A percentile compares a stretch with the other conserved stretches of the same genome.
phyloP scores from a whole-genome alignment of 352 stramenopile species.

The Phytophthora aleatoria region DNA sequence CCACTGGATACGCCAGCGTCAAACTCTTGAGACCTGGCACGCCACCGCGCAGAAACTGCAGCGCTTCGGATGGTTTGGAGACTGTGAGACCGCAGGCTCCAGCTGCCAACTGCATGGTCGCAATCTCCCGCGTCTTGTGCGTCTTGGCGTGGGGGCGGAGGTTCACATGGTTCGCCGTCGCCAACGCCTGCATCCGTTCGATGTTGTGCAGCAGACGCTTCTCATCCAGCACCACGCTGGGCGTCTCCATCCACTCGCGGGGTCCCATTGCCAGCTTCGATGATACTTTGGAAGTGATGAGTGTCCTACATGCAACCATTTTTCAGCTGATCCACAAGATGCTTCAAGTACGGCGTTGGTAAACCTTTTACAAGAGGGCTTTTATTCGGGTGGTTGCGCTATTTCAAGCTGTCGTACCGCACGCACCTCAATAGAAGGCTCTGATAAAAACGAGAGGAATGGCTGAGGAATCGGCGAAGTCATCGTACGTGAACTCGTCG shows the following conservation, averaged over 20 bases:
- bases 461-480: neutral
- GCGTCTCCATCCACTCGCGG: conserved; percentile 48
- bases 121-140: conserved; percentile 80
- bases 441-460: no score
- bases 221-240: conserved; percentile 70
- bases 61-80: conserved; percentile 71
- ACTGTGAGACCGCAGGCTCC: conserved; percentile 67
- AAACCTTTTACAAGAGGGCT: no score
- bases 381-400: no score
- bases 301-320: neutral
- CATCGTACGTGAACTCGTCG: conserved; percentile 62
- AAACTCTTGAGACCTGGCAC: conserved; percentile 56
- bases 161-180: conserved; percentile 46
- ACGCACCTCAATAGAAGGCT: no score
- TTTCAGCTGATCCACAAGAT: conserved; percentile 1
- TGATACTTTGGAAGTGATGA: conserved; percentile 5
- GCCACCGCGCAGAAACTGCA: conserved; percentile 61
- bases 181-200: conserved; percentile 66
- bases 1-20: conserved; percentile 70
- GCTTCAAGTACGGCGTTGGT: no score
- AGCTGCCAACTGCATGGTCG: conserved; percentile 51
- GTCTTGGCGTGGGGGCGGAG: conserved; percentile 77
- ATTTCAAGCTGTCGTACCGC: no score
- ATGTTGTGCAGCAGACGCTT: conserved; percentile 63
- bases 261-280: conserved; percentile 5